phyloP scores from a whole-genome alignment of 306 rosid species.

The Macrotyloma uniflorum region DNA sequence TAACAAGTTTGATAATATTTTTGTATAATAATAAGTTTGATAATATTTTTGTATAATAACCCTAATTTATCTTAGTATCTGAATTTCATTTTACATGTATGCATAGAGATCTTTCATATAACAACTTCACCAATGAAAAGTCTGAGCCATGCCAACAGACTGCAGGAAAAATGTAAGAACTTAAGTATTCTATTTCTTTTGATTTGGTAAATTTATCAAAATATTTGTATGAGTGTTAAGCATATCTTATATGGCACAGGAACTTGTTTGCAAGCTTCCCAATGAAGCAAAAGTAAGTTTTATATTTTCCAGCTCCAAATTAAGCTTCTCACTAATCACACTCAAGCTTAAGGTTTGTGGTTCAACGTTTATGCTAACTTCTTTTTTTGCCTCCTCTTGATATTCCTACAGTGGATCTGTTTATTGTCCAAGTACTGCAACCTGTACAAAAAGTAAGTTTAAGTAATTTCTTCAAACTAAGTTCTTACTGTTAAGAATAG shows the following conservation, averaged over 20 bases:
- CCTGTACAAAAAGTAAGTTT: background rate
- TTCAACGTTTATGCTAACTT: constrained; percentile 2
- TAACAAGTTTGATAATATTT: too few species aligned
- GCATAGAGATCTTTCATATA: constrained; percentile 63
- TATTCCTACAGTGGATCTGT: constrained; percentile 31
- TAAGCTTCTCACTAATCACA: background rate
- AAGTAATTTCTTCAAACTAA: too few species aligned
- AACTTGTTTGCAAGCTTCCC: constrained; percentile 60
- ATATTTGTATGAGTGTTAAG: background rate
- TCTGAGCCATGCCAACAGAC: background rate
- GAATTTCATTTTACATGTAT: background rate
- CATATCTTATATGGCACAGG: constrained; percentile 38
- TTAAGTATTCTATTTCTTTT: background rate
- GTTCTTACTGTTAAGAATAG: too few species aligned
- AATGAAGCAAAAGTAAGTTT: constrained; percentile 49
- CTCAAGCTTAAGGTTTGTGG: background rate
- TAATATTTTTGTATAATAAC: too few species aligned
- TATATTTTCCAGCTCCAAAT: background rate
- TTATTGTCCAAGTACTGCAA: constrained; percentile 28
- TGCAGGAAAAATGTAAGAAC: constrained; percentile 39
- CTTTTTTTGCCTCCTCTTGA: background rate
- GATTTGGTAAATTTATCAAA: background rate
- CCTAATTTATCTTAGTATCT: background rate
- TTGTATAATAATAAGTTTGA: too few species aligned
- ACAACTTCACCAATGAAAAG: constrained; percentile 33